These are phyloP conservation scores for Fusarium bactridioides DNA, from an alignment of 2,329 filamentous ascomycete species.

Conservation along the genomic window DNA sequence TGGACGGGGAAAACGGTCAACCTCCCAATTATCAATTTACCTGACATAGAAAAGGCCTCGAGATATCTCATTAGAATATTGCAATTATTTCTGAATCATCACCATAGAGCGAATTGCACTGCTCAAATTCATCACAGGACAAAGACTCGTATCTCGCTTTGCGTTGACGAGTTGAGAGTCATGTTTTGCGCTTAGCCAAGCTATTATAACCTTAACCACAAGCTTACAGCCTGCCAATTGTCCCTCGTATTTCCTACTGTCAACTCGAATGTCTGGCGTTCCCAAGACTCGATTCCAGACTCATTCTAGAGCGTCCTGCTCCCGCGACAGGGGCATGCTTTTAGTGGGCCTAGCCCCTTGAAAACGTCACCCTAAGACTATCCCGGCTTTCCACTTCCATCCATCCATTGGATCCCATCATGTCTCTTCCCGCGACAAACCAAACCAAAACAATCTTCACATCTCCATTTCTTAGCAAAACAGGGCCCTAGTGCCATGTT, in stretches of 20 bases:
- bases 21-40: neutral
- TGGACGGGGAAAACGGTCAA: neutral
- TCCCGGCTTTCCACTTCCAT: neutral
- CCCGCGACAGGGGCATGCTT: conserved; percentile 9
- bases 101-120: neutral
- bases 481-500: conserved; percentile 37
- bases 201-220: neutral
- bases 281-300: neutral
- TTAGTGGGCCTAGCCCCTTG: conserved; percentile 27
- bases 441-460: neutral
- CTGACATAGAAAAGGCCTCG: neutral
- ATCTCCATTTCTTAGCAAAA: neutral
- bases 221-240: neutral
- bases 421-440: conserved; percentile 7
- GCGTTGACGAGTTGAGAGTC: neutral
- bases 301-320: neutral
- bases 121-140: neutral
- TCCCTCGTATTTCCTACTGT: neutral
- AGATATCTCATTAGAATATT: neutral
- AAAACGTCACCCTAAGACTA: conserved; percentile 9
- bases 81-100: fast-evolving
- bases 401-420: conserved; percentile 1
- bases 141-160: neutral
- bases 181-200: no score
- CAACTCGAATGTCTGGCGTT: neutral